Evolutionary conservation across 345 rosid genomes (phyloP).

Genomic region (Combretum micranthum): DNA sequence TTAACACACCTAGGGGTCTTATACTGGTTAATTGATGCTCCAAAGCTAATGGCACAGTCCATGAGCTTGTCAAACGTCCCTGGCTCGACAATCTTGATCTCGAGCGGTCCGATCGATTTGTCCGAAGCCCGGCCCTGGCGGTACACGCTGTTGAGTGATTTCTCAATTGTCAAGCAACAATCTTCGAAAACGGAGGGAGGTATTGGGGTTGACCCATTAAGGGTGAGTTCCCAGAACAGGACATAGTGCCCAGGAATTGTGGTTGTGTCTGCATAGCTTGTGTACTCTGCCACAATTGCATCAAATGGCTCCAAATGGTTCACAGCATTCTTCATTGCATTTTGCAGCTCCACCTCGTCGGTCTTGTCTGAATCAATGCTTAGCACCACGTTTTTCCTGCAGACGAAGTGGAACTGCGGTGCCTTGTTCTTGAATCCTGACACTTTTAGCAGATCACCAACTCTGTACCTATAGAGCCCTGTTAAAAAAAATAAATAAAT

Average conservation of each 20-base stretch:
- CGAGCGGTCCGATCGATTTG: conserved; percentile 87
- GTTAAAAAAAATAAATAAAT: not conserved
- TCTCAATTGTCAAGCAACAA: conserved; percentile 84
- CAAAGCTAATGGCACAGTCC: conserved; percentile 90
- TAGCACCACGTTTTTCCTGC: conserved; percentile 84
- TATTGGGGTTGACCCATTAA: conserved; percentile 60
- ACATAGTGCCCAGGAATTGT: conserved; percentile 88
- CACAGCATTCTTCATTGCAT: conserved; percentile 78
- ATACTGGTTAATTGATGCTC: conserved; percentile 94
- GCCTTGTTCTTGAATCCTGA: conserved; percentile 95
- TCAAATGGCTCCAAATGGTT: conserved; percentile 73
- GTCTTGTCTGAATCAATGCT: conserved; percentile 97
- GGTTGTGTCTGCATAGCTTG: conserved; percentile 76
- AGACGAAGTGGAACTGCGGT: conserved; percentile 87
- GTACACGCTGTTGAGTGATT: conserved; percentile 90
- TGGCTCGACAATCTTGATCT: conserved; percentile 76
- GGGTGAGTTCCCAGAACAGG: conserved; percentile 74
- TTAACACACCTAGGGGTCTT: conserved; percentile 97
- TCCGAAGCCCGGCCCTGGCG: conserved; percentile 85
- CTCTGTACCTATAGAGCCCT: conserved; percentile 86
- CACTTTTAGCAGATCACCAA: conserved; percentile 92
- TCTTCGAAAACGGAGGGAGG: conserved; percentile 91
- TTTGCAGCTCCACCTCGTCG: conserved; percentile 94
- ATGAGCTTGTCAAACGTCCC: conserved; percentile 96
- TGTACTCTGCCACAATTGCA: conserved; percentile 73